Evolutionary conservation across 768 basidiomycete species (phyloP).

Genomic region (Amanita inopinata): DNA sequence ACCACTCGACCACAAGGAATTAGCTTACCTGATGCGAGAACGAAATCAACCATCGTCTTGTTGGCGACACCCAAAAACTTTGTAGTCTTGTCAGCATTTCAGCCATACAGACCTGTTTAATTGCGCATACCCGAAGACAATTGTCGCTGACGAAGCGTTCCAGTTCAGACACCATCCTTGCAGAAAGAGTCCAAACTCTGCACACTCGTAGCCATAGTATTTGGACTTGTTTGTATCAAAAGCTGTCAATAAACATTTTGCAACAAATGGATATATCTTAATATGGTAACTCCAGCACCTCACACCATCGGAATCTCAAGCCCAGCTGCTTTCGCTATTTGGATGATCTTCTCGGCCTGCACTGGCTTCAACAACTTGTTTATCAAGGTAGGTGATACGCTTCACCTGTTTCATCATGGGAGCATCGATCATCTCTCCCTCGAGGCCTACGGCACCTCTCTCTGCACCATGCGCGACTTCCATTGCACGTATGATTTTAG

Average conservation of each 20-base stretch:
- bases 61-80: conserved; percentile 83
- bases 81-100: background rate
- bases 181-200: background rate
- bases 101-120: background rate
- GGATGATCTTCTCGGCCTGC: conserved; percentile 38
- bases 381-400: background rate
- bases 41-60: conserved; percentile 76
- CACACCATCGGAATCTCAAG: conserved; percentile 38
- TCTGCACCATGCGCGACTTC: conserved; percentile 38
- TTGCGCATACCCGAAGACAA: conserved; percentile 46
- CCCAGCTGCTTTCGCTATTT: conserved; percentile 43
- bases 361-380: background rate
- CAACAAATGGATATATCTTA: background rate
- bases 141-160: conserved; percentile 74
- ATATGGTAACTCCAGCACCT: too few relatives aligned
- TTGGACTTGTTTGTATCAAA: background rate
- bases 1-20: background rate
- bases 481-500: conserved; percentile 63
- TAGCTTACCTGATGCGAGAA: conserved; percentile 69
- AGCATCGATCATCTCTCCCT: conserved; percentile 83
- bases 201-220: background rate
- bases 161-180: conserved; percentile 52
- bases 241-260: conserved; percentile 1
- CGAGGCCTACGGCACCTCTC: conserved; percentile 67
- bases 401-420: conserved; percentile 80